Percentiles rank a stretch among this genome's conserved stretches.
phyloP scores from a whole-genome alignment of 1,139 yeast species.

The Nakaseomyces sp. region DNA sequence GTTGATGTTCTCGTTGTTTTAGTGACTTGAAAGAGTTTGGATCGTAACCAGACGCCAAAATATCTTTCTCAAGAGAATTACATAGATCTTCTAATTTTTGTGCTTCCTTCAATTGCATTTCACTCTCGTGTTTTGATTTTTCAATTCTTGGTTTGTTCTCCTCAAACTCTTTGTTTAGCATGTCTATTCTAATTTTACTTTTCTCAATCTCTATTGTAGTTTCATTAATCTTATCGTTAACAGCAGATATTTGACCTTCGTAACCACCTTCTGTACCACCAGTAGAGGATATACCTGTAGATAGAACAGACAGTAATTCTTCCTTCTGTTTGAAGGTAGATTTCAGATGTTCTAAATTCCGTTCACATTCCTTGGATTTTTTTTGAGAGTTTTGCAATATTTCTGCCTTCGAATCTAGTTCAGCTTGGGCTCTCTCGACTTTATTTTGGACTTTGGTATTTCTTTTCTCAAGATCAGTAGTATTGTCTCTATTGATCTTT shows the following conservation, averaged over 20 bases:
- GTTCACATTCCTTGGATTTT: slow-evolving; percentile 41
- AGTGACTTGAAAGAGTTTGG: slow-evolving; percentile 41
- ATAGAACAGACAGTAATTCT: slow-evolving; percentile 70
- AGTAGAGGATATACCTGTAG: slow-evolving; percentile 83
- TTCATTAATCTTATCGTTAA: slow-evolving; percentile 48
- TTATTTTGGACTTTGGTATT: slow-evolving; percentile 16
- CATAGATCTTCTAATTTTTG: slow-evolving; percentile 38
- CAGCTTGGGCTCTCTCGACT: slow-evolving; percentile 20
- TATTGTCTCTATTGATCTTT: slow-evolving; percentile 48
- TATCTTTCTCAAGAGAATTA: slow-evolving; percentile 36
- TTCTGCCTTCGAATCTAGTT: slow-evolving; percentile 21
- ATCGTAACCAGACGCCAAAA: slow-evolving; percentile 54
- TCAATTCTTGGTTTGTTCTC: slow-evolving; percentile 45
- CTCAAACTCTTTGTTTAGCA: slow-evolving; percentile 46
- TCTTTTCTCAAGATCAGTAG: slow-evolving; percentile 40
- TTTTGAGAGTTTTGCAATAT: slow-evolving; percentile 30
- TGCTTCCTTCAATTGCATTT: slow-evolving; percentile 37
- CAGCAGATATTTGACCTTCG: slow-evolving; percentile 59
- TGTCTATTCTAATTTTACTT: slow-evolving; percentile 49
- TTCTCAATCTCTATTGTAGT: slow-evolving; percentile 53
- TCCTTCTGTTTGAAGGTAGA: slow-evolving; percentile 44
- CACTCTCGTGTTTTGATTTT: slow-evolving; percentile 49
- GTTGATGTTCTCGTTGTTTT: slow-evolving; percentile 36
- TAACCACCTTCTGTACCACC: slow-evolving; percentile 80
- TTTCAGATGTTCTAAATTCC: slow-evolving; percentile 41